Conservation (phyloP, 768 basidiomycete species). For the Podaxis sp. region DNA sequence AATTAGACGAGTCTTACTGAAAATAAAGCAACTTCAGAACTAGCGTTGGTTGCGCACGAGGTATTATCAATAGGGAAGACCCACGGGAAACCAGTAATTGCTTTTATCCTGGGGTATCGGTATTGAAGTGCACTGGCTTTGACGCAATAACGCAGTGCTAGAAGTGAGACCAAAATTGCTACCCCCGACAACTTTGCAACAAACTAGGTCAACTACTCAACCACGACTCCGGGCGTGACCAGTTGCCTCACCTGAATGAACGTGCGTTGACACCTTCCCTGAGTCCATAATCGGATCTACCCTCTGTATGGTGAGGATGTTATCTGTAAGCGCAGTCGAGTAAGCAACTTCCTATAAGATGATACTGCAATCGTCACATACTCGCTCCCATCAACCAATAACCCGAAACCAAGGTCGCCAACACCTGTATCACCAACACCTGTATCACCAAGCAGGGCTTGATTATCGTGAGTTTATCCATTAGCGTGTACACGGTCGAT, state of each 20-base stretch:
- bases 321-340: conserved; percentile 21
- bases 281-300: conserved; percentile 37
- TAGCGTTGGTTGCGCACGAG: conserved; percentile 11
- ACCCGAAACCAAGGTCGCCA: neutral
- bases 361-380: conserved; percentile 15
- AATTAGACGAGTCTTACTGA: conserved; percentile 21
- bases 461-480: neutral
- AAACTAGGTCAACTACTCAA: neutral
- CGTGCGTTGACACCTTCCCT: conserved; percentile 31
- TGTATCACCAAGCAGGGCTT: neutral
- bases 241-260: conserved; percentile 27
- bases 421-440: neutral
- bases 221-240: neutral
- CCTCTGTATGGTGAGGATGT: conserved; percentile 36
- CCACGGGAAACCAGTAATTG: conserved; percentile 30
- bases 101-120: conserved; percentile 37
- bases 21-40: conserved; percentile 27
- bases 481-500: neutral
- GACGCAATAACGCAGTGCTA: conserved; percentile 27
- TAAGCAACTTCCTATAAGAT: neutral
- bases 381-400: conserved; percentile 32
- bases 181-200: conserved; percentile 31
- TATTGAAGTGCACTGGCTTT: conserved; percentile 35
- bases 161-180: conserved; percentile 34
- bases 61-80: neutral